phyloP scores from a whole-genome alignment of 345 rosid species.

The Turritis glabra region DNA sequence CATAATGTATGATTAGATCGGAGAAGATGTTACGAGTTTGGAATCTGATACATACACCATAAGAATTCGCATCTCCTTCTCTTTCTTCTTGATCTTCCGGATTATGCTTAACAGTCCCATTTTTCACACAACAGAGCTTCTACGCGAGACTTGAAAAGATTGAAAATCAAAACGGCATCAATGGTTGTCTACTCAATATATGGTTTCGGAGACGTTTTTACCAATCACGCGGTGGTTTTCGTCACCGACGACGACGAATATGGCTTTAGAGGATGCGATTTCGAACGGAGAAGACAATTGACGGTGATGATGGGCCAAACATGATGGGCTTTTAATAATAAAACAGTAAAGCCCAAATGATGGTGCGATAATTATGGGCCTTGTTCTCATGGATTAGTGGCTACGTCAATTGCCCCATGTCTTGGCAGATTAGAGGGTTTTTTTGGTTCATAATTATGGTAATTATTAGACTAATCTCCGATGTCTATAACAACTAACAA shows the following conservation, averaged over 20 bases:
- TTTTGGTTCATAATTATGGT: not conserved
- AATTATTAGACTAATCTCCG: not conserved
- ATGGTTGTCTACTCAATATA: not conserved
- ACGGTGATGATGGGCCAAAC: not conserved
- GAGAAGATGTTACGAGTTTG: not conserved
- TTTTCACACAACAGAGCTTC: not conserved
- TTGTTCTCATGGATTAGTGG: not conserved
- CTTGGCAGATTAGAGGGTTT: not conserved
- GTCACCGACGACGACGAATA: not conserved
- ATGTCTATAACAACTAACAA: too few species aligned
- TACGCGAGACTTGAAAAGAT: not conserved
- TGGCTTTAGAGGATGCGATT: not conserved
- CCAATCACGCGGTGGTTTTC: not conserved
- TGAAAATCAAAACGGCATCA: not conserved
- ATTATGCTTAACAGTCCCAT: constrained; percentile 60
- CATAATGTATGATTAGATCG: not conserved
- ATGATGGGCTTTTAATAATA: not conserved
- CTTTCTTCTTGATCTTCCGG: constrained; percentile 86
- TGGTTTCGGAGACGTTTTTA: not conserved
- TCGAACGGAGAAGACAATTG: not conserved
- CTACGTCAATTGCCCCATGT: not conserved
- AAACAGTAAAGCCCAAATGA: not conserved
- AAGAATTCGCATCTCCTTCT: constrained; percentile 94
- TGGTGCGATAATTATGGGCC: not conserved
- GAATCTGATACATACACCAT: constrained; percentile 69